Base-by-base conservation (phyloP, 2,329 filamentous ascomycete genomes). In the Ophioceras dolichostomum region DNA sequence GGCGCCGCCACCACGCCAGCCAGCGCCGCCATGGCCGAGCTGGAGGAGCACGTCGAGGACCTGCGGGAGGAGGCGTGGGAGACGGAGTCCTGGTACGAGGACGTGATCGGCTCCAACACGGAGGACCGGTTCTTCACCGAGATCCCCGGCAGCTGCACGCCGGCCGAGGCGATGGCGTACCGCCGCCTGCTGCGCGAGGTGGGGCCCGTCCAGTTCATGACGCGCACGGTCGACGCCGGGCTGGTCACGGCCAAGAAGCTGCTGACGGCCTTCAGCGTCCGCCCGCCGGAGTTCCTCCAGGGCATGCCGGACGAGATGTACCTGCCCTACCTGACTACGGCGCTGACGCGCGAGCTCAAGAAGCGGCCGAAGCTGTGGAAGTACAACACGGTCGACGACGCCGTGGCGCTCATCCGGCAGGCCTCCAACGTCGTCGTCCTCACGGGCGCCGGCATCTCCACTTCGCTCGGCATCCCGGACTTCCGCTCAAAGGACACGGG, bases 371-470 rank as follows among this genome's bases (percentile, higher is more conserved):
- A 94, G 57, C 67, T 96, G 36, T 55, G 67, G 17, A 67, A 79
- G 43, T 88, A 85, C 68, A 94, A 94, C 62, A 79, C 80, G 1
- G 69, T 96, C 37, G 83, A 93, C 45, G 87, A 98, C 59, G 91
- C 85, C 4, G 87, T 91, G 8, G 61, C 68, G 12, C 66, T 98
- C 36, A 70, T 98, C 31, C 68, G 75, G 47, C 71, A 73, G 41
- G 76, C 79, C 40, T 74, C 74, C 47, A 94, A 94, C 57, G 88
- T 98, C 56, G 76, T 98, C 51, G 83, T 96, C 45, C 74, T 98
- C 47, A 96, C 91, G 1, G 91, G 91, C 36, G 91, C 91, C 14
- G 91, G 91, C 47, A 96, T 98, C 47, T 95, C 88, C 19, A 98
- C 91, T 1, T 94, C 86, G 36, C 76, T 98, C 16, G 91, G 91